A percentile compares a stretch with the other conserved stretches of the same genome.
Conservation (phyloP, 352 stramenopile genomes). For the Globisporangium okanoganense region DNA sequence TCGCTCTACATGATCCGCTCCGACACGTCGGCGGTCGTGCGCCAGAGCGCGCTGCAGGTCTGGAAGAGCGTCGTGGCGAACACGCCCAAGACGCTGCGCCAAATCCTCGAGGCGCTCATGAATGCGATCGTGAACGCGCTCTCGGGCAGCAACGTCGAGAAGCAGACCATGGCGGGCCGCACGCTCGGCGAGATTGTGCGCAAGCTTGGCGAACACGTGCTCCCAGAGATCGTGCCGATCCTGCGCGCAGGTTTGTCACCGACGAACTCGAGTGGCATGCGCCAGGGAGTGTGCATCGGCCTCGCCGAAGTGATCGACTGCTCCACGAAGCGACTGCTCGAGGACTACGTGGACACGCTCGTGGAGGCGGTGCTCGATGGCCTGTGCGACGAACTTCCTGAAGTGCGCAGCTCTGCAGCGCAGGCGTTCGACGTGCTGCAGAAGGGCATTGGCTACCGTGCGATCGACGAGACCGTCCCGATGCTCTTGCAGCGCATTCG, state of each 20-base stretch:
- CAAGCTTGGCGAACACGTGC: slow-evolving; percentile 98
- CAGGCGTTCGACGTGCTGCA: slow-evolving; percentile 98
- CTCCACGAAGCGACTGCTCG: slow-evolving; percentile 94
- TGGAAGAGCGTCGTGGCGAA: slow-evolving; percentile 99
- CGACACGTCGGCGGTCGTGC: slow-evolving; percentile 95
- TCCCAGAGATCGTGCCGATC: slow-evolving; percentile 98
- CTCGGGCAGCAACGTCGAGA: slow-evolving; percentile 86
- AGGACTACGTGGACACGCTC: slow-evolving; percentile 96
- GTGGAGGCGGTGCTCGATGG: slow-evolving; percentile 97
- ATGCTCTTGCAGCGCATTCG: slow-evolving; percentile 94
- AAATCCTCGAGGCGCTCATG: slow-evolving; percentile 98
- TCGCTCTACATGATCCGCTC: slow-evolving; percentile 98
- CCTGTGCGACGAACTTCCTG: slow-evolving; percentile 92
- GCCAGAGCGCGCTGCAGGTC: slow-evolving; percentile 94
- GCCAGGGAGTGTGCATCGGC: slow-evolving; percentile 97
- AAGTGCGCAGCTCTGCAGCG: slow-evolving; percentile 91
- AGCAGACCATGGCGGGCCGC: slow-evolving; percentile 86
- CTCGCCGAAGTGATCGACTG: slow-evolving; percentile 97
- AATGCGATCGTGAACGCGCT: slow-evolving; percentile 95
- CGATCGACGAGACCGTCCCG: slow-evolving; percentile 97
- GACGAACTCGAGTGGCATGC: slow-evolving; percentile 57
- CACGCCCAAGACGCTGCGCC: slow-evolving; percentile 95
- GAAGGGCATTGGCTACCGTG: slow-evolving; percentile 91
- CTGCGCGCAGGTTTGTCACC: slow-evolving; percentile 91
- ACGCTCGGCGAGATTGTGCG: slow-evolving; percentile 98